Conservation (phyloP, 2,329 filamentous ascomycete genomes). For the Ceratocystis harringtonii region DNA sequence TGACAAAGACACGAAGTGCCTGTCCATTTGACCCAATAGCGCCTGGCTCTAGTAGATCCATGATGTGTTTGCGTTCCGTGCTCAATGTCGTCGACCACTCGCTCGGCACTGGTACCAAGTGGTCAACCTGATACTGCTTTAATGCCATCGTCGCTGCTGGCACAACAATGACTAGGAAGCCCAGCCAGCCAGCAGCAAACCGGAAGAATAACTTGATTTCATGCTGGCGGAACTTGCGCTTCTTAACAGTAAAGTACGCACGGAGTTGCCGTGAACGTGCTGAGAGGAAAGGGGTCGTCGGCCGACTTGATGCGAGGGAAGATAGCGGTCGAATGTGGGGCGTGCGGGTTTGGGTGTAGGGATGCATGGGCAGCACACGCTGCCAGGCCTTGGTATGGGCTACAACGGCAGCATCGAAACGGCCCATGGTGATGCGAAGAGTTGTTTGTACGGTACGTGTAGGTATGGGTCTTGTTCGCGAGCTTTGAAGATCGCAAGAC, state of each 20-base stretch:
- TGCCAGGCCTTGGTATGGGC: slow-evolving; percentile 22
- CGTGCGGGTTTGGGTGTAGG: background rate
- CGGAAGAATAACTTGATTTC: slow-evolving; percentile 56
- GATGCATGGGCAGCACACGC: slow-evolving; percentile 15
- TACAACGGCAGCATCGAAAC: slow-evolving; percentile 12
- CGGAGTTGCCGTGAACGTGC: slow-evolving; percentile 37
- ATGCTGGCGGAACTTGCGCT: slow-evolving; percentile 52
- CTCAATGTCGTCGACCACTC: slow-evolving; percentile 10
- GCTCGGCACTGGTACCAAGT: slow-evolving; percentile 13
- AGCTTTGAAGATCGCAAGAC: background rate
- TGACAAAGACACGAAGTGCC: slow-evolving; percentile 7
- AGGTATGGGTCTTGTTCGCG: background rate
- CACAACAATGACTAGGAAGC: slow-evolving; percentile 6
- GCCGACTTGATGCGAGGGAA: slow-evolving; percentile 28
- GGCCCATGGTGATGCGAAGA: background rate
- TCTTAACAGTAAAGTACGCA: slow-evolving; percentile 63
- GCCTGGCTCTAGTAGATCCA: slow-evolving; percentile 12
- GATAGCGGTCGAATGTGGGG: slow-evolving; percentile 38
- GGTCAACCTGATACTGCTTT: slow-evolving; percentile 12
- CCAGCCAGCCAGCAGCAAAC: slow-evolving; percentile 24
- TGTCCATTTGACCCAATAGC: slow-evolving; percentile 1
- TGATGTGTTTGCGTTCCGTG: slow-evolving; percentile 4
- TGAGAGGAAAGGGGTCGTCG: slow-evolving; percentile 37
- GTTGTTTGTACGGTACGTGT: background rate
- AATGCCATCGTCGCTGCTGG: slow-evolving; percentile 10